Percentiles rank a stretch among this genome's conserved stretches.
Evolutionary conservation across 106 monocot genomes (phyloP).

Genomic region (Phalaenopsis equestris): DNA sequence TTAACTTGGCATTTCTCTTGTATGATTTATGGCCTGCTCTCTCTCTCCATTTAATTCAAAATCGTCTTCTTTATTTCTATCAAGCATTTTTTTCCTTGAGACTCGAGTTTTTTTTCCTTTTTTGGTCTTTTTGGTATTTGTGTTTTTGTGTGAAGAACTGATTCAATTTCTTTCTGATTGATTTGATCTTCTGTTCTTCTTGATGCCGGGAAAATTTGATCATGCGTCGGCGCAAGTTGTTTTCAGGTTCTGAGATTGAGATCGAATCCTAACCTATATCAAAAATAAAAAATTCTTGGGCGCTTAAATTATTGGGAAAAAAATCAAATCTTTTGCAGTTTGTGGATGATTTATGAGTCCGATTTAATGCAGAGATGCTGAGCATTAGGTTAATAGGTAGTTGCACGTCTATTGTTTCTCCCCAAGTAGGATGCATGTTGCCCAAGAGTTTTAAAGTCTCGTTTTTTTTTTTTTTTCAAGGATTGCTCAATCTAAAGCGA

Average conservation of each 20-base stretch:
- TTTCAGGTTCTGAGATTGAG: too few relatives aligned
- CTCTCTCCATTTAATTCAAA: neutral
- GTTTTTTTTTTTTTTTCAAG: neutral
- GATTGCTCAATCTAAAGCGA: neutral
- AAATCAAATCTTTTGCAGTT: neutral
- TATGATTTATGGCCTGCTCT: neutral
- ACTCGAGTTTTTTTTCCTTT: neutral
- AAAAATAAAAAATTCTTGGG: too few relatives aligned
- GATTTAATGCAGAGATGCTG: neutral
- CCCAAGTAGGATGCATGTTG: neutral
- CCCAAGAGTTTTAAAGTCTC: neutral
- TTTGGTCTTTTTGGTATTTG: neutral
- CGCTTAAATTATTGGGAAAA: too few relatives aligned
- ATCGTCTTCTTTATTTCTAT: neutral
- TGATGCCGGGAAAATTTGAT: neutral
- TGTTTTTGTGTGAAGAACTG: neutral
- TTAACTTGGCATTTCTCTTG: constrained; percentile 2
- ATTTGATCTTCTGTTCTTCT: neutral
- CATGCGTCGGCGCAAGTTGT: neutral
- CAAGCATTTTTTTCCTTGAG: neutral
- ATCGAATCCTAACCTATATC: too few relatives aligned
- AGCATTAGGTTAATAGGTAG: neutral
- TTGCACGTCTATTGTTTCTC: neutral
- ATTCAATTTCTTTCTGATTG: neutral
- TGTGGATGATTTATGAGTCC: neutral